phyloP scores from a whole-genome alignment of 805 yeast genomes.

The Lachancea waltii region DNA sequence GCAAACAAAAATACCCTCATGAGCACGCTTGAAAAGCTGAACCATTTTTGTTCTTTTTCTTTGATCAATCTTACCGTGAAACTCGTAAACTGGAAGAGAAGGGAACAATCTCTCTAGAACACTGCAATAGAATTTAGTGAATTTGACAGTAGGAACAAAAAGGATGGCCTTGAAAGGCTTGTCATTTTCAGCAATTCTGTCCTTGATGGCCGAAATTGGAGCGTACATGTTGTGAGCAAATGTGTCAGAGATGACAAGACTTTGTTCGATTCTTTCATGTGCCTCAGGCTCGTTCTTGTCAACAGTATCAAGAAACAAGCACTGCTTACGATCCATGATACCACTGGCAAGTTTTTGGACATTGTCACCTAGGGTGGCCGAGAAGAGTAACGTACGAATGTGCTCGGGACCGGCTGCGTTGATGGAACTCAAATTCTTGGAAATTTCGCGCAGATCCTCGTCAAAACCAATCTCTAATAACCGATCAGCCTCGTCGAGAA shows the following conservation, averaged over 20 bases:
- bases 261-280: conserved; percentile 72
- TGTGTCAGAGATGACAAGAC: conserved; percentile 46
- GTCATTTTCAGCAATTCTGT: conserved; percentile 30
- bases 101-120: conserved; percentile 31
- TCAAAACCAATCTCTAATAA: conserved; percentile 76
- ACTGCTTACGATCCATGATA: conserved; percentile 47
- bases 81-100: conserved; percentile 32
- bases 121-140: conserved; percentile 52
- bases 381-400: conserved; percentile 67
- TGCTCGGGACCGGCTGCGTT: conserved; percentile 30
- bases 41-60: conserved; percentile 56
- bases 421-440: conserved; percentile 38
- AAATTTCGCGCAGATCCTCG: conserved; percentile 54
- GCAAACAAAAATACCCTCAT: conserved; percentile 58
- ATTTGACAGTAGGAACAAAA: conserved; percentile 71
- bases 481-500: conserved; percentile 90
- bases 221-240: conserved; percentile 56
- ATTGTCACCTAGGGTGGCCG: conserved; percentile 76
- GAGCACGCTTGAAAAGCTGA: conserved; percentile 42
- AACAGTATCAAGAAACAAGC: conserved; percentile 65
- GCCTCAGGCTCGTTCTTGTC: conserved; percentile 66
- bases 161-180: conserved; percentile 67
- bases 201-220: conserved; percentile 45
- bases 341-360: conserved; percentile 60
- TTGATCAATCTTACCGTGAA: conserved; percentile 77